Evolutionary conservation across 352 stramenopile species (phyloP).

Genomic region (Pythium guiyangense): DNA sequence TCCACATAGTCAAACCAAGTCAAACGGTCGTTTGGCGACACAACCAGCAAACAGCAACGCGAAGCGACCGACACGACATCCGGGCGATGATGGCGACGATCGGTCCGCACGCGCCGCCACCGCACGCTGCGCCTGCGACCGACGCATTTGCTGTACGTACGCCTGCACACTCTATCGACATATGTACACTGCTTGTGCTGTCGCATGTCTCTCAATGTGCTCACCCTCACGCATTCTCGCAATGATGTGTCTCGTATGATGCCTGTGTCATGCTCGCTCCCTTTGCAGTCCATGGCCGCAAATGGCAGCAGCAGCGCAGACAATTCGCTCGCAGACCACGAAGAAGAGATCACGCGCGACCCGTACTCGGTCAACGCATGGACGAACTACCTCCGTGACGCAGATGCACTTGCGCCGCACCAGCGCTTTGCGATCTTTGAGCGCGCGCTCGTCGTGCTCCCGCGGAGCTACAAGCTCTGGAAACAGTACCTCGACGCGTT

Average conservation of each 20-base stretch:
- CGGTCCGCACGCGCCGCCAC: no score
- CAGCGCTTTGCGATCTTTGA: constrained; percentile 77
- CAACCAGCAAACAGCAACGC: no score
- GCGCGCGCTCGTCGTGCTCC: constrained; percentile 76
- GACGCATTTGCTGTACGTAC: no score
- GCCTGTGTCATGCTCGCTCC: neutral
- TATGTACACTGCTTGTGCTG: no score
- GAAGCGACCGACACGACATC: no score
- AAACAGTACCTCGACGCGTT: constrained; percentile 81
- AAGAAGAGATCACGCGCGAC: constrained; percentile 83
- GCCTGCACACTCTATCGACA: no score
- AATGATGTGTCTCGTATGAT: neutral
- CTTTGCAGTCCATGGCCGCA: no score
- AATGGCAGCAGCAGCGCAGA: neutral
- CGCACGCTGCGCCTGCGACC: no score
- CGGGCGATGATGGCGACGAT: no score
- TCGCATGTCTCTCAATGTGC: neutral
- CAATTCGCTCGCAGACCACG: constrained; percentile 37
- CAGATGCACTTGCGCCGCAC: constrained; percentile 11
- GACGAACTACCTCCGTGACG: constrained; percentile 51
- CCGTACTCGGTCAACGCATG: constrained; percentile 86
- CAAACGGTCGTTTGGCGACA: no score
- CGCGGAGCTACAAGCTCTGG: constrained; percentile 96
- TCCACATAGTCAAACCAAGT: no score
- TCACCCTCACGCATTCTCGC: neutral